These are phyloP conservation scores for Fonsecaea nubica DNA, from an alignment of 2,329 filamentous ascomycete genomes.

Conservation along the genomic window DNA sequence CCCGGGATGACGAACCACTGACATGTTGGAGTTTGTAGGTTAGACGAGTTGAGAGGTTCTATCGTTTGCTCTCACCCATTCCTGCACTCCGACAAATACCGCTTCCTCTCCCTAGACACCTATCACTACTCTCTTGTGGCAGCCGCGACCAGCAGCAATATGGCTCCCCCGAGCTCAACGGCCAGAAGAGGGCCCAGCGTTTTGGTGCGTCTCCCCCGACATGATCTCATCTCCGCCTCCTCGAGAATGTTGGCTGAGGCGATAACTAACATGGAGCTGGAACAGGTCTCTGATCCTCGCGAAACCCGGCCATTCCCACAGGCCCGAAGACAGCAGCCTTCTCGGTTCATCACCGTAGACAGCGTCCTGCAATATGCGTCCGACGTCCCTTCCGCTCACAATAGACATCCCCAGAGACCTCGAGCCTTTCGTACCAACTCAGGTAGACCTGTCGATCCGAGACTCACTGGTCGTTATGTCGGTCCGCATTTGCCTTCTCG, in stretches of 20 bases:
- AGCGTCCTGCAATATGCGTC: slow-evolving; percentile 93
- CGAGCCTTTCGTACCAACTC: slow-evolving; percentile 51
- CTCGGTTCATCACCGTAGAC: slow-evolving; percentile 85
- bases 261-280: slow-evolving; percentile 28
- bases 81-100: neutral
- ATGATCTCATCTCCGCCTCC: neutral
- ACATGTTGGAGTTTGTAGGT: neutral
- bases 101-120: neutral
- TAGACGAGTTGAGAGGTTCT: neutral
- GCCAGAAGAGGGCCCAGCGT: slow-evolving; percentile 66
- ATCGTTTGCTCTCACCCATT: neutral
- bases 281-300: slow-evolving; percentile 32
- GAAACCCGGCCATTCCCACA: slow-evolving; percentile 41
- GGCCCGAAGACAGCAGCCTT: slow-evolving; percentile 54
- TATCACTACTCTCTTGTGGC: neutral
- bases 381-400: slow-evolving; percentile 93
- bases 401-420: slow-evolving; percentile 68
- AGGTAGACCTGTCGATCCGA: slow-evolving; percentile 57
- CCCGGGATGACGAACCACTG: slow-evolving; percentile 1
- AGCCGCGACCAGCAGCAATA: slow-evolving; percentile 1
- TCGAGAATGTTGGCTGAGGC: slow-evolving; percentile 30
- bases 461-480: slow-evolving; percentile 62
- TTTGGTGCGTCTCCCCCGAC: slow-evolving; percentile 52
- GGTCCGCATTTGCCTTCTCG: slow-evolving; percentile 75
- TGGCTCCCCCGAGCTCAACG: slow-evolving; percentile 37